Base-by-base conservation (phyloP, 2,329 filamentous ascomycete species). In the Aspergillus floridensis region DNA sequence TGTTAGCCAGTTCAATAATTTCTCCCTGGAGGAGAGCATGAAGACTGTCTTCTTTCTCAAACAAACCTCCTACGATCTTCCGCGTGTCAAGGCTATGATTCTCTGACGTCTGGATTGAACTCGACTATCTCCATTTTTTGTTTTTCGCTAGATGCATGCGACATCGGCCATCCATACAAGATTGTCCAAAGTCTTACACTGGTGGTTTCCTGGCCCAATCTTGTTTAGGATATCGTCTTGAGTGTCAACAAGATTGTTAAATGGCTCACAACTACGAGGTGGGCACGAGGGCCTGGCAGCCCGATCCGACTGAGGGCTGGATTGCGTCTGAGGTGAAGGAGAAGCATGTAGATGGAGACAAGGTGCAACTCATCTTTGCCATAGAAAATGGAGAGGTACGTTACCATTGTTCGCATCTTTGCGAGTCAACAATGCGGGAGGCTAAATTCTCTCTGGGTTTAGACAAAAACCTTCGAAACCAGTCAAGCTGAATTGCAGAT, bases 231-330 rank as follows among this genome's bases (percentile, higher is more conserved):
- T 44, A 19, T 7, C 14, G 16, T 44, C 38, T 44, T 19, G n/a
- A 44, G 14, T 19, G 38, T 12, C 38, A 19, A 19, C 16, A 44
- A 44, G 19, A n/a, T 50, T 41, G 55, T 59, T 59, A 63, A 58
- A 72, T 96, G 93, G 91, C 92, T 82, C 90, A 96, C 79, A 91
- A 86, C 76, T 98, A 96, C 81, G 93, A 98, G 84, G 87, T 97
- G 74, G 95, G 93, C 74, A 98, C 93, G 72, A 88, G 92, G 86
- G 95, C 93, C 75, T 99, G 95, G 95, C 95, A 98, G 85, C 93
- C 95, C 70, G 95, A 99, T 82, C 82, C 86, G 76, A 91, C 91
- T 63, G 93, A 99, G 79, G 95, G 95, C 80, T 99, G 95, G 93
- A 87, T 99, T 77, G 90, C 93, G 74, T 97, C 95, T 50, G 93